Conservation (phyloP, 768 basidiomycete genomes). For the Leccinellum luteum region DNA sequence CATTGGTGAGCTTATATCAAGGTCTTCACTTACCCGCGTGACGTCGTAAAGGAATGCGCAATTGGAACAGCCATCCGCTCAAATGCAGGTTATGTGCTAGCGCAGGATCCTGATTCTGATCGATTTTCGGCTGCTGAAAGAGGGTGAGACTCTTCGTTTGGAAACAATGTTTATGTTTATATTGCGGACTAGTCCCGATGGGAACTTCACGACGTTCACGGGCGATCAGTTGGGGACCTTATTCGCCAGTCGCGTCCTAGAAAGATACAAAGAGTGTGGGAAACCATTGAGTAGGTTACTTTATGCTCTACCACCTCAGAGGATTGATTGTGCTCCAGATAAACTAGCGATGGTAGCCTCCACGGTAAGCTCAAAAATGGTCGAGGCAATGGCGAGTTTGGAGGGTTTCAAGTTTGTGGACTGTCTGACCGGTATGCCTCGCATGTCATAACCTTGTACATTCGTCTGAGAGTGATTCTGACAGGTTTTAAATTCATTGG, state of each 20-base stretch:
- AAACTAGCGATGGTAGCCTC: constrained; percentile 85
- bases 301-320: constrained; percentile 40
- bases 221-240: constrained; percentile 79
- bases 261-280: constrained; percentile 44
- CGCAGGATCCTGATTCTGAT: constrained; percentile 90
- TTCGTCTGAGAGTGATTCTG: constrained; percentile 1
- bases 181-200: constrained; percentile 30
- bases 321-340: constrained; percentile 36
- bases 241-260: constrained; percentile 47
- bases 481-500: constrained; percentile 90
- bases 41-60: constrained; percentile 61
- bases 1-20: constrained; percentile 39
- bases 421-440: constrained; percentile 68
- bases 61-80: constrained; percentile 55
- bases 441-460: background rate
- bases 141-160: constrained; percentile 37
- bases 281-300: constrained; percentile 39
- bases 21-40: background rate
- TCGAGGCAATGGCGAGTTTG: constrained; percentile 65
- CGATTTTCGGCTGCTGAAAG: constrained; percentile 77
- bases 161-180: constrained; percentile 1
- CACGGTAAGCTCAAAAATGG: constrained; percentile 89
- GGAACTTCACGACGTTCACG: constrained; percentile 69
- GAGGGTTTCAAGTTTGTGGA: constrained; percentile 86
- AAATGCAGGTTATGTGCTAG: constrained; percentile 64